These are phyloP conservation scores for Ilyonectria robusta DNA, from an alignment of 2,329 filamentous ascomycete genomes.

Conservation along the genomic window DNA sequence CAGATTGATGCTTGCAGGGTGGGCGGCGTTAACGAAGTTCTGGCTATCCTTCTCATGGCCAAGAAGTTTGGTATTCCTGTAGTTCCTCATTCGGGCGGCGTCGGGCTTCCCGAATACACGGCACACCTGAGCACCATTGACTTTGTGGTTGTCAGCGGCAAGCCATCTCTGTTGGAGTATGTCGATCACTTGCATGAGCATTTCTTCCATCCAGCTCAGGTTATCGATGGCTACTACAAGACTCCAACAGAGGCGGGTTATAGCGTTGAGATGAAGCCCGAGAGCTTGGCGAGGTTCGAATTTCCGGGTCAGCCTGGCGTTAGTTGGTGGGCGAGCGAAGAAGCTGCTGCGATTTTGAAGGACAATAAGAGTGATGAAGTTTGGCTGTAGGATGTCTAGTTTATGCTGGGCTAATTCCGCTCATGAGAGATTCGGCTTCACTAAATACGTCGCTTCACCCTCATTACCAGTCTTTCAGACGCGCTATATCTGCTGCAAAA, in stretches of 20 bases:
- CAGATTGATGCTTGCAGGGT: constrained; percentile 93
- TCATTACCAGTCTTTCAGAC: too few relatives aligned
- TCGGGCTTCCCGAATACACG: constrained; percentile 92
- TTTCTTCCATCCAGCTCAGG: constrained; percentile 84
- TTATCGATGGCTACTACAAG: constrained; percentile 88
- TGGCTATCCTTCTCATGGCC: constrained; percentile 53
- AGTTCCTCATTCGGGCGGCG: constrained; percentile 90
- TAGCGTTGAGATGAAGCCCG: constrained; percentile 78
- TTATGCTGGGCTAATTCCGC: too few relatives aligned
- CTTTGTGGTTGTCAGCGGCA: constrained; percentile 87
- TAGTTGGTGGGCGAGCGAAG: constrained; percentile 49
- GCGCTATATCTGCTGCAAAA: too few relatives aligned
- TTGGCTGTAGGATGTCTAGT: too few relatives aligned
- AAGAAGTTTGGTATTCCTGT: constrained; percentile 73
- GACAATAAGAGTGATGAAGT: too few relatives aligned
- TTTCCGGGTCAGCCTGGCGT: constrained; percentile 66
- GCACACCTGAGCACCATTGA: constrained; percentile 94
- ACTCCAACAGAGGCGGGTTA: constrained; percentile 83
- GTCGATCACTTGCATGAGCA: constrained; percentile 95
- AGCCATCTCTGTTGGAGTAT: constrained; percentile 87
- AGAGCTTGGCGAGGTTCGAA: constrained; percentile 89
- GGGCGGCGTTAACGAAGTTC: constrained; percentile 91
- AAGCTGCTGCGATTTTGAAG: not conserved
- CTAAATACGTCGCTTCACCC: too few relatives aligned
- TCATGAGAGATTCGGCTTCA: too few relatives aligned